A percentile compares a stretch with the other conserved stretches of the same genome.
phyloP scores from a whole-genome alignment of 2,329 filamentous ascomycete genomes.

The Coleophoma eucalyptorum region DNA sequence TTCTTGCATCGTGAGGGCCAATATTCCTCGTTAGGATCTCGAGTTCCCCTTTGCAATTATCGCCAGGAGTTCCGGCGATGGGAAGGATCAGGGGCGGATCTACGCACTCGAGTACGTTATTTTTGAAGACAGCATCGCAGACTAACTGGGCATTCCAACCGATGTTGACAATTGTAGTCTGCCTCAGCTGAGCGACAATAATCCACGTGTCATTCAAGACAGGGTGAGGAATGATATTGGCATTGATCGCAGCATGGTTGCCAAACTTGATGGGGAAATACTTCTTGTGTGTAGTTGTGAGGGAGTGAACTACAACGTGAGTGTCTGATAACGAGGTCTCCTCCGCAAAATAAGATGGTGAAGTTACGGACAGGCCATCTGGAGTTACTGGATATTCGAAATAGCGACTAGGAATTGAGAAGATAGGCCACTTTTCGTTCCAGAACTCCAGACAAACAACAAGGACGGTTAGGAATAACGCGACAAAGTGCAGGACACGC shows the following conservation, averaged over 20 bases:
- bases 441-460: too few species aligned
- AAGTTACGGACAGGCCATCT: too few species aligned
- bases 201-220: conserved; percentile 41
- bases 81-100: conserved; percentile 37
- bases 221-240: conserved; percentile 57
- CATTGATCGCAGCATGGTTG: conserved; percentile 40
- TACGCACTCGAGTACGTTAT: conserved; percentile 37
- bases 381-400: too few species aligned
- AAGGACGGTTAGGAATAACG: too few species aligned
- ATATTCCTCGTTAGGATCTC: conserved; percentile 37
- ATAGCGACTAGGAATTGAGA: too few species aligned
- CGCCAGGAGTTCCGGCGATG: conserved; percentile 39
- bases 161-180: conserved; percentile 18
- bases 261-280: conserved; percentile 49
- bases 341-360: too few species aligned
- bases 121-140: conserved; percentile 45
- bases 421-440: too few species aligned
- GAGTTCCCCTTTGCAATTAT: conserved; percentile 41
- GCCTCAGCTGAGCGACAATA: conserved; percentile 42
- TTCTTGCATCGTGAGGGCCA: conserved; percentile 55
- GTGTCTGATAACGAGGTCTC: too few species aligned
- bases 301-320: conserved; percentile 25
- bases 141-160: conserved; percentile 39
- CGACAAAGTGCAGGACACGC: too few species aligned
- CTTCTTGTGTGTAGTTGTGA: conserved; percentile 37